Evolutionary conservation across 345 rosid genomes (phyloP), one percentile per base, ranked within the genome.

Genomic region (Aquilaria yunnanensis): DNA sequence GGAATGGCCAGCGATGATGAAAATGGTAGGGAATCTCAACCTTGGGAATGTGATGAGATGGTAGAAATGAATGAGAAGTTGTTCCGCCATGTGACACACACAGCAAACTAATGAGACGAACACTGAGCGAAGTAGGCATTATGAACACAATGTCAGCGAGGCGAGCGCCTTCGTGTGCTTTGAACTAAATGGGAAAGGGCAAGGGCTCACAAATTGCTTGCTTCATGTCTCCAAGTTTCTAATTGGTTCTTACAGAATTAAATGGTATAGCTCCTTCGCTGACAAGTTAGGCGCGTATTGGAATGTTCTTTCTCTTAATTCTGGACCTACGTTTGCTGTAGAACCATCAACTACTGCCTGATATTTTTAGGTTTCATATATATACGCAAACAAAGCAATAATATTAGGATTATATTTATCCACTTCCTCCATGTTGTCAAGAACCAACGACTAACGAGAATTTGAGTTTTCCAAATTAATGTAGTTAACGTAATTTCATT

Each of bases 171-270:
- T 54, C 65, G 80, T 72, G 63, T 50, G 80, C 47, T 81, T 88
- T 23, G 81, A 90, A 68, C 66, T 79, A 54, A 78, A 75, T 48
- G 77, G 66, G 60, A 77, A 64, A 62, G 86, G 92, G 61, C 85
- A 83, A 76, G 98, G 98, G 50, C 86, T 90, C 70, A 69, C 97
- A 32, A 86, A 66, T 67, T 86, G 90, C 71, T 69, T 88, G 80
- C 76, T 90, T 37, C 94, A 90, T 51, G 86, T 90, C 58, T 88
- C 95, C 2, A 60, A 73, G 23, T 86, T 90, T 55, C 92, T 90
- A 0, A 65, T 64, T 13, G 84, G 83, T 69, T 72, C 70, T 32
- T 90, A 84, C 63, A 56, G 78, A 48, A 76, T 90, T 52, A 86
- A 78, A 77, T 90, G 97, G 97, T 87, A 80, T 62, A 79, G 97